Conservation (phyloP, 495 filamentous ascomycete species). For the Cercophora samala region DNA sequence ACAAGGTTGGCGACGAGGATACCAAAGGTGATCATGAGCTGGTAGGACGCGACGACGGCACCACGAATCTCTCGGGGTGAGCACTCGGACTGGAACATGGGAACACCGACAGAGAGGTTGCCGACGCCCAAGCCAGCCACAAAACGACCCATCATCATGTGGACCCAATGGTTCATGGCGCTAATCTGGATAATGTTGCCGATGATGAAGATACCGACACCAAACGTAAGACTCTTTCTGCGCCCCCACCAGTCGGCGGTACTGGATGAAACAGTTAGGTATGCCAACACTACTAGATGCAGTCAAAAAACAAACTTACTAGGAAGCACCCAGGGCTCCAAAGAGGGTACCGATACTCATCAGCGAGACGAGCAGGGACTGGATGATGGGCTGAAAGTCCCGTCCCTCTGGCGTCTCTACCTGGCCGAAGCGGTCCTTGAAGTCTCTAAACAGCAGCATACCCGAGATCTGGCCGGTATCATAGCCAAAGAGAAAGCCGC, state of each 20-base stretch:
- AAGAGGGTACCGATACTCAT: constrained; percentile 46
- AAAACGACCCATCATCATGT: constrained; percentile 50
- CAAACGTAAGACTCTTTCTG: constrained; percentile 37
- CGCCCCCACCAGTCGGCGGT: constrained; percentile 42
- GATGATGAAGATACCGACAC: constrained; percentile 36
- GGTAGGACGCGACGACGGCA: constrained; percentile 59
- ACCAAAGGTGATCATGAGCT: constrained; percentile 75
- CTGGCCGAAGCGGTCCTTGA: constrained; percentile 44
- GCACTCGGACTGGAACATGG: constrained; percentile 58
- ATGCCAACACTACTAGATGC: neutral
- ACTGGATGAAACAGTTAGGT: neutral
- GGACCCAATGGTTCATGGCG: constrained; percentile 44
- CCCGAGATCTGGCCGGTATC: constrained; percentile 61
- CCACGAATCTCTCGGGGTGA: constrained; percentile 60
- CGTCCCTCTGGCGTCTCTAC: constrained; percentile 24
- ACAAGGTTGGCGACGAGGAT: constrained; percentile 71
- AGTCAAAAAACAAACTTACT: constrained; percentile 18
- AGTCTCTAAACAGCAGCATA: constrained; percentile 60
- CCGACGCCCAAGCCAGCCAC: constrained; percentile 65
- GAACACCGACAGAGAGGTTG: constrained; percentile 59
- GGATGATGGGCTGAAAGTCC: constrained; percentile 34
- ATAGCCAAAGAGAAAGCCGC: constrained; percentile 73
- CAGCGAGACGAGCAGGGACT: constrained; percentile 44
- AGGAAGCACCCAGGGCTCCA: constrained; percentile 38
- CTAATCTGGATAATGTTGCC: constrained; percentile 58